Conservation (phyloP, 1,284 basidiomycete species). For the Trichosporon ovoides region DNA sequence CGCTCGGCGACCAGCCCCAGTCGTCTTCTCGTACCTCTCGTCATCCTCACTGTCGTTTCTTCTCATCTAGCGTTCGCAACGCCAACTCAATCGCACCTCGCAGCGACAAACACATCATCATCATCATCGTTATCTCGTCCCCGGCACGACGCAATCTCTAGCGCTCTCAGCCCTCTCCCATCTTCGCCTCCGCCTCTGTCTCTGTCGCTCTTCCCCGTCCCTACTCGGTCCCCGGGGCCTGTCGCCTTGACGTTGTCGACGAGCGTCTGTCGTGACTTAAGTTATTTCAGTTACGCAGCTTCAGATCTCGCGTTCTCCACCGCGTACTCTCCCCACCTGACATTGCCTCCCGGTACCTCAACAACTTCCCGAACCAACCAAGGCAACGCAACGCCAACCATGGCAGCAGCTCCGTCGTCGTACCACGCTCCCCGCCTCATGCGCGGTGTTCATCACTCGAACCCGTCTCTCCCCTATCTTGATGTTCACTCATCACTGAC, state of each 20-base stretch:
- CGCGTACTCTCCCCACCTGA: background rate
- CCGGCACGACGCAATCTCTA: background rate
- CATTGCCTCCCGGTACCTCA: slow-evolving; percentile 2
- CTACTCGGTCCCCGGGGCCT: background rate
- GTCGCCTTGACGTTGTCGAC: too few relatives aligned
- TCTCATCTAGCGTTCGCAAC: too few relatives aligned
- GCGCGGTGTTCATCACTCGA: background rate
- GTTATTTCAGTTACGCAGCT: background rate
- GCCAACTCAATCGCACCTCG: too few relatives aligned
- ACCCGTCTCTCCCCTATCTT: slow-evolving; percentile 1
- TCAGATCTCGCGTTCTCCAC: background rate
- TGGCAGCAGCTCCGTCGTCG: background rate
- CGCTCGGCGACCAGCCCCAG: slow-evolving; percentile 2
- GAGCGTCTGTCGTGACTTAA: background rate
- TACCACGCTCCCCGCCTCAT: background rate
- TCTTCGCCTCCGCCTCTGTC: background rate
- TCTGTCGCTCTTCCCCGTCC: background rate
- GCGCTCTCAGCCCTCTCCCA: too few relatives aligned
- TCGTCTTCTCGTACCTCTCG: slow-evolving; percentile 1
- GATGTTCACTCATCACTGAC: background rate
- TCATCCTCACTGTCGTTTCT: background rate
- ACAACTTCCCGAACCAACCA: background rate
- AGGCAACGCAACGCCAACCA: background rate
- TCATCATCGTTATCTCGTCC: too few relatives aligned
- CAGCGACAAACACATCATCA: too few relatives aligned